These are phyloP conservation scores for Alternaria gansuensis DNA, from an alignment of 2,329 filamentous ascomycete species.

Conservation along the genomic window DNA sequence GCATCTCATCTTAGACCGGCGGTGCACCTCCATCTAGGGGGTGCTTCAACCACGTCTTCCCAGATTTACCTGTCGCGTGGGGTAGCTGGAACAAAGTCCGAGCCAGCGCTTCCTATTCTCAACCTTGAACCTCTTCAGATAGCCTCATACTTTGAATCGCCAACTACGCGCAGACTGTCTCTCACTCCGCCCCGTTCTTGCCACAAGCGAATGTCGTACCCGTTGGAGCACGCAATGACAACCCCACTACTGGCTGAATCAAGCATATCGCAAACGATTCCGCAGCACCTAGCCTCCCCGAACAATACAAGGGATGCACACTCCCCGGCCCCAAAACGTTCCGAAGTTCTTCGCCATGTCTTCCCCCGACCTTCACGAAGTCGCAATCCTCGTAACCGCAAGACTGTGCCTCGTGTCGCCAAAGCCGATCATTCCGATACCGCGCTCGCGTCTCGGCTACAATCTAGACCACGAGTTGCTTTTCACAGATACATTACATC, in stretches of 20 bases:
- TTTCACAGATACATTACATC: slow-evolving; percentile 43
- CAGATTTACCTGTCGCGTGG: slow-evolving; percentile 59
- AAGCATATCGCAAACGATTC: background rate
- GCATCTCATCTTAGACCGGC: background rate
- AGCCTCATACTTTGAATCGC: slow-evolving; percentile 30
- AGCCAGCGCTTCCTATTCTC: slow-evolving; percentile 34
- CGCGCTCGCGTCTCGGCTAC: slow-evolving; percentile 23
- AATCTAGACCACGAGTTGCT: slow-evolving; percentile 30
- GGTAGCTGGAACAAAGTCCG: slow-evolving; percentile 52
- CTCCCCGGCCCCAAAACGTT: slow-evolving; percentile 22
- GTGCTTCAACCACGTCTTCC: slow-evolving; percentile 56
- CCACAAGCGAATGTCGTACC: slow-evolving; percentile 22
- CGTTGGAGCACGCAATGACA: slow-evolving; percentile 7
- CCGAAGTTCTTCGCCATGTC: slow-evolving; percentile 39
- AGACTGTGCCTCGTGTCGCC: slow-evolving; percentile 17
- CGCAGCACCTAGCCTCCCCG: slow-evolving; percentile 1
- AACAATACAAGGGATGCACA: background rate
- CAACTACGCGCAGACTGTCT: slow-evolving; percentile 23
- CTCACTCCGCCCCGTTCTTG: slow-evolving; percentile 20
- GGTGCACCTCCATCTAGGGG: slow-evolving; percentile 24
- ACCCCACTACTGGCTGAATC: slow-evolving; percentile 4
- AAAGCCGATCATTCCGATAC: slow-evolving; percentile 25
- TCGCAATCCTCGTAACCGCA: slow-evolving; percentile 8
- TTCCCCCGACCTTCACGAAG: slow-evolving; percentile 31
- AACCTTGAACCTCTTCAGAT: slow-evolving; percentile 23